These are phyloP conservation scores for Termitomyces sp. DNA, from an alignment of 768 basidiomycete genomes.

Conservation along the genomic window DNA sequence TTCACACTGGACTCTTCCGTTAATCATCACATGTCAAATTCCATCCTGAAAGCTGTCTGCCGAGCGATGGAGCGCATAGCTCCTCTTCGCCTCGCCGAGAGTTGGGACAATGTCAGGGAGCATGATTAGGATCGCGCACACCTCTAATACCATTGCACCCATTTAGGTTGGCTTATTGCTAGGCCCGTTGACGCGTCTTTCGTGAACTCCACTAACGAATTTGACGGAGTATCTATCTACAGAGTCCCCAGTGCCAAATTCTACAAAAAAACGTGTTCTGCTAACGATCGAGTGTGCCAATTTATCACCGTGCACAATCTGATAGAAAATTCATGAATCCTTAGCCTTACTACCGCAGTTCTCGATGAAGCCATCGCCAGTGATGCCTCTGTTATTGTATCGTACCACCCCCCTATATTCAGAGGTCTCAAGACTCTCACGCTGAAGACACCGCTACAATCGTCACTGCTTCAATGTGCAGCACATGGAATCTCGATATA, in stretches of 20 bases:
- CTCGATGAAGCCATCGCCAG: constrained; percentile 59
- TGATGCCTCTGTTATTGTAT: constrained; percentile 60
- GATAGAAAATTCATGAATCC: constrained; percentile 3
- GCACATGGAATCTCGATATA: constrained; percentile 83
- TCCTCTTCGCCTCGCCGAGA: constrained; percentile 78
- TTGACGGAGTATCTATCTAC: constrained; percentile 4
- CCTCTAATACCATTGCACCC: constrained; percentile 4
- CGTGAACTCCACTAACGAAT: not conserved
- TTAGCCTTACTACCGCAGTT: constrained; percentile 70
- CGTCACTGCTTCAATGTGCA: constrained; percentile 72
- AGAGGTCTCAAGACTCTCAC: constrained; percentile 69
- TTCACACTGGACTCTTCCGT: not conserved
- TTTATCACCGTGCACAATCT: not conserved
- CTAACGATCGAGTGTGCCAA: constrained; percentile 64
- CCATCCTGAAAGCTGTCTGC: constrained; percentile 46
- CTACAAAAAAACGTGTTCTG: constrained; percentile 43
- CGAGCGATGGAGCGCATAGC: constrained; percentile 80
- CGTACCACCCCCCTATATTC: constrained; percentile 88
- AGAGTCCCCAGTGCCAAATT: constrained; percentile 51
- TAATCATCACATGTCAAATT: constrained; percentile 22
- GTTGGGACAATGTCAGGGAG: constrained; percentile 87
- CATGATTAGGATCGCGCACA: not conserved
- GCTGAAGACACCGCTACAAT: constrained; percentile 71
- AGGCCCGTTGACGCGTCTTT: constrained; percentile 35
- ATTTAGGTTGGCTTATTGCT: constrained; percentile 68